Base-by-base conservation (phyloP, 371 early-diverging fungal genomes). In the Lichtheimia ramosa region DNA sequence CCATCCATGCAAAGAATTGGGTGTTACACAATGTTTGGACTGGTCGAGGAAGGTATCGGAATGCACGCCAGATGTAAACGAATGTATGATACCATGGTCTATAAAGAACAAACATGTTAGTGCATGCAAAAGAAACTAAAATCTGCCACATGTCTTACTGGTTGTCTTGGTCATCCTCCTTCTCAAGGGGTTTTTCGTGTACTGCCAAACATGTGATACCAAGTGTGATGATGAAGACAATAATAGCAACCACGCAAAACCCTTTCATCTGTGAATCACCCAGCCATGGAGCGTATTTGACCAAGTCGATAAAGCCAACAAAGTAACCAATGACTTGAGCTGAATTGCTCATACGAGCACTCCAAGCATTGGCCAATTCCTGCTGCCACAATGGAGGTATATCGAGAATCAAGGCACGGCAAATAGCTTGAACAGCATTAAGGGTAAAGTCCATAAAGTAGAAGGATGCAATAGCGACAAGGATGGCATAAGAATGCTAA, bases 361-460 rank as follows among this genome's bases (percentile, higher is more conserved):
- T 89, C 88, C 87, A 90, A 0, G 90, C 89, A 66, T 83, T 90
- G 2, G 86, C 86, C 4, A 61, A 51, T 27, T 87, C 85, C 61
- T 93, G 93, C 59, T 91, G 89, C 56, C 77, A 68, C 1, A 83
- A 64, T 5, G 87, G 89, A 6, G 84, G 82, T 10, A 85, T 82
- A 63, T 93, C 93, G 18, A 93, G 75, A 42, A 91, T 88, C 24
- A 93, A 64, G 2, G 91, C 86, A 15, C 93, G 87, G 49, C 86
- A 86, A 24, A 81, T 72, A 3, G 90, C 88, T 61, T 87, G 87
- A 2, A 74, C 82, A 1, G 88, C 88, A 63, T 93, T 93, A 51
- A 93, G 74, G 0, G 91, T 82, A 62, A 93, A 92, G 62, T 93
- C 93, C 12, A 93, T 70, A 39, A 79, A 68, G 54, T 89, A 91